Base-by-base conservation (phyloP, 352 stramenopile genomes). In the Phytopythium helicoides region DNA sequence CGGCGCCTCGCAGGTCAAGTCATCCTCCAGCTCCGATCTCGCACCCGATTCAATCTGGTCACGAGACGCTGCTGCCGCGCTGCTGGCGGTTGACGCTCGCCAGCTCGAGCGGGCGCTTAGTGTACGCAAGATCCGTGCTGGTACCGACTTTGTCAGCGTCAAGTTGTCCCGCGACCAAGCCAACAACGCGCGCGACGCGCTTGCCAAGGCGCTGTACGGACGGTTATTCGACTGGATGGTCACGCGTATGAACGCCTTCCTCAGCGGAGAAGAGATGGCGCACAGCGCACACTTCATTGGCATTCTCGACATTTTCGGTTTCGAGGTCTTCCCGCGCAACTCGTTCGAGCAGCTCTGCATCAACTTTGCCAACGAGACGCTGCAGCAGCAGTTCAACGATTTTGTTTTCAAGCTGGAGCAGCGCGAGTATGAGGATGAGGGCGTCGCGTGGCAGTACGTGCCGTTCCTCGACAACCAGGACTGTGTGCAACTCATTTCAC, bases 251-350 rank as follows among this genome's bases (percentile, higher is more conserved):
- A 97, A 96, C 64, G 76, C 87, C 35, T 89, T 90, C 39, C 57
- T 92, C 38, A 81, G 81, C 39, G 84, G 87, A 69, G 82, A 95
- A 52, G 84, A 93, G 52, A 33, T 19, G 28, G 31, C 25, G 71
- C 76, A 23, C 61, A 64, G 11, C 57, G 44, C 73, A 35, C 77
- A 87, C 36, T 94, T 89, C 55, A 96, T 97, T 33, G 89, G 88
- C 8, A 89, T 97, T 46, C 66, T 97, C 3, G 89, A 97, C 68
- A 96, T 97, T 54, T 97, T 97, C 61, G 89, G 89, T 33, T 97
- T 97, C 40, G 89, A 97, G 48, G 81, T 92, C n/a, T 96, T 97
- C 53, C 75, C 82, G 18, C 72, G 89, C 55, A 97, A 97, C 58
- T 93, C 79, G 47, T 96, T 95, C 55, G 87, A 96, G 61, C 87